These are phyloP conservation scores for Cyamopsis tetragonoloba DNA, from an alignment of 306 rosid genomes.

Conservation along the genomic window DNA sequence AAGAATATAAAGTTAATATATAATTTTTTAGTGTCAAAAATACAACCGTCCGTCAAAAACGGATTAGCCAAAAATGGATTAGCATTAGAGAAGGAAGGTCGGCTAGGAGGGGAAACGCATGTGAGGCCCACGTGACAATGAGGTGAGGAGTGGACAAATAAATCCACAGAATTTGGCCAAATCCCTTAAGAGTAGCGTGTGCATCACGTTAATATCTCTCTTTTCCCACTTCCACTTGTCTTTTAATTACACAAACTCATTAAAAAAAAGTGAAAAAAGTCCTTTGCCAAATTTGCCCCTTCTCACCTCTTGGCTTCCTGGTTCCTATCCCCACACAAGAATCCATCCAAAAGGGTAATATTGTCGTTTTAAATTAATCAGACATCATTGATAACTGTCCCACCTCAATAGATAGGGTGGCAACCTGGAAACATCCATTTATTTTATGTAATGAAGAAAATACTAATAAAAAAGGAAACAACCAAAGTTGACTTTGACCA, in stretches of 20 bases:
- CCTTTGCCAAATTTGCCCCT: conserved; percentile 2
- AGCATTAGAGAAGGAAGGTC: conserved; percentile 20
- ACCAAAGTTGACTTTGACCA: conserved; percentile 43
- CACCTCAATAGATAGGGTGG: conserved; percentile 16
- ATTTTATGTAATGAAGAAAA: background rate
- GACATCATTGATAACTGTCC: conserved; percentile 12
- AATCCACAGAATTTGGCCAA: conserved; percentile 2
- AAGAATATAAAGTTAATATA: too few relatives aligned
- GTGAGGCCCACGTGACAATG: conserved; percentile 12
- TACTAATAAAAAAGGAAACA: background rate
- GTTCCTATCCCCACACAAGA: background rate
- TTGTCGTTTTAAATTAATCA: background rate
- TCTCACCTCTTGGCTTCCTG: background rate
- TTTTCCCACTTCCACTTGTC: conserved; percentile 30
- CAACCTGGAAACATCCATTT: conserved; percentile 26
- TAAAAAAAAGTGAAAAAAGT: background rate
- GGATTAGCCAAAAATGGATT: conserved; percentile 10
- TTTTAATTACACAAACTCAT: background rate
- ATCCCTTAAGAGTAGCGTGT: conserved; percentile 7
- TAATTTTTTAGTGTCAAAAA: too few relatives aligned
- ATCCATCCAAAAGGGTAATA: background rate
- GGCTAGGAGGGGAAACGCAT: conserved; percentile 4
- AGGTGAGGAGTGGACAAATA: conserved; percentile 25
- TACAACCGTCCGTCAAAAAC: too few relatives aligned
- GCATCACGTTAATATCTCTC: conserved; percentile 27